Base-by-base conservation (phyloP, 441 rosid species). In the Erodium trifolium region DNA sequence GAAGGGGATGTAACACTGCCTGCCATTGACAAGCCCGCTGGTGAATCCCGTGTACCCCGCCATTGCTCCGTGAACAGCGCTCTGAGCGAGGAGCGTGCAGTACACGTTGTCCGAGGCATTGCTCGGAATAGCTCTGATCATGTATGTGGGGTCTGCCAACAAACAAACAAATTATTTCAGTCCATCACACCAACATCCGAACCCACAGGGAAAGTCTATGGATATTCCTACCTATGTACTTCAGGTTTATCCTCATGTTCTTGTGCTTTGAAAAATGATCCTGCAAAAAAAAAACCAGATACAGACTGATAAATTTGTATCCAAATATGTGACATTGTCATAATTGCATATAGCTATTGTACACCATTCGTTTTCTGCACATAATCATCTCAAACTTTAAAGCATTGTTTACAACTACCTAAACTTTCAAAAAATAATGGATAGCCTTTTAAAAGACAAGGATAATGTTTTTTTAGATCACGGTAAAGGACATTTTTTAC, bases 21-120 rank as follows among this genome's bases (percentile, higher is more conserved):
- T 84, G 72, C 98, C 98, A 69, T 95, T 83, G 75, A 95, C 99
- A 18, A 87, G 93, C 71, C 99, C 98, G 31, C 77, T 71, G 0
- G 93, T 89, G 73, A 78, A 95, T 67, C 98, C 99, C 10, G 99
- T 95, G 82, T 90, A 95, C 67, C 98, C 99, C 16, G 99, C 97
- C 99, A 95, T 95, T 18, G 99, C 97, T 43, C 99, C 99, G 73
- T 90, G 98, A 53, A 95, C 95, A 39, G 45, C 13, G 98, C 27
- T 23, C 27, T 23, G 27, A 23, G 27, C 27, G 27, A 23, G 27
- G 27, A 23, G 27, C 27, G 27, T 92, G 87, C 98, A 88, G 81
- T 95, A 95, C 29, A 92, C 98, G 66, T 95, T 95, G 77, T 95
- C 99, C 1, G 98, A 88, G 74, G 98, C 98, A 68, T 85, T 95